A percentile compares a stretch with the other conserved stretches of the same genome.
phyloP scores from a whole-genome alignment of 345 rosid genomes.

The Durio zibethinus region DNA sequence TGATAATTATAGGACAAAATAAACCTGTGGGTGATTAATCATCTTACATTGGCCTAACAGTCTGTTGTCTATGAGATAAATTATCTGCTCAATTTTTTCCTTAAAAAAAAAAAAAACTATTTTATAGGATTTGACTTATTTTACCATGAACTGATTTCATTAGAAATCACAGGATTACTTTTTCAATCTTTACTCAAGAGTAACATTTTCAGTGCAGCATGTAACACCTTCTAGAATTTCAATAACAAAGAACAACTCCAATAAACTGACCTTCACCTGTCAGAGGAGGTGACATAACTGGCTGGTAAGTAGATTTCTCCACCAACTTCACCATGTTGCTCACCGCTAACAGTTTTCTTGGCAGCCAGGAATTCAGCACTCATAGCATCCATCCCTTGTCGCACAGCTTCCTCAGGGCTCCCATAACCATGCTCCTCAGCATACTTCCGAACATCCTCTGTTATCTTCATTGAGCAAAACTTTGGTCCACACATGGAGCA shows the following conservation, averaged over 20 bases:
- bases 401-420: conserved; percentile 82
- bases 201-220: background rate
- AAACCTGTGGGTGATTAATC: background rate
- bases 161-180: background rate
- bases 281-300: conserved; percentile 45
- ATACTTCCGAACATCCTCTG: conserved; percentile 93
- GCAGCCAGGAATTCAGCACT: conserved; percentile 87
- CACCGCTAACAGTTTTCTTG: conserved; percentile 88
- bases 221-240: background rate
- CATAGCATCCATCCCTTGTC: conserved; percentile 92
- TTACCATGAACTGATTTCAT: background rate
- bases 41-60: background rate
- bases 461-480: conserved; percentile 99
- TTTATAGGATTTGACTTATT: background rate
- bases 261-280: conserved; percentile 48
- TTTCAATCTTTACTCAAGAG: background rate
- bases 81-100: background rate
- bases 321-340: conserved; percentile 94
- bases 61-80: background rate
- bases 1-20: background rate
- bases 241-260: background rate
- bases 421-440: conserved; percentile 98
- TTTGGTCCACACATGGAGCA: conserved; percentile 99
- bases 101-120: background rate
- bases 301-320: conserved; percentile 94